phyloP scores from a whole-genome alignment of 306 rosid genomes.

The Pyrus bretschneideri region DNA sequence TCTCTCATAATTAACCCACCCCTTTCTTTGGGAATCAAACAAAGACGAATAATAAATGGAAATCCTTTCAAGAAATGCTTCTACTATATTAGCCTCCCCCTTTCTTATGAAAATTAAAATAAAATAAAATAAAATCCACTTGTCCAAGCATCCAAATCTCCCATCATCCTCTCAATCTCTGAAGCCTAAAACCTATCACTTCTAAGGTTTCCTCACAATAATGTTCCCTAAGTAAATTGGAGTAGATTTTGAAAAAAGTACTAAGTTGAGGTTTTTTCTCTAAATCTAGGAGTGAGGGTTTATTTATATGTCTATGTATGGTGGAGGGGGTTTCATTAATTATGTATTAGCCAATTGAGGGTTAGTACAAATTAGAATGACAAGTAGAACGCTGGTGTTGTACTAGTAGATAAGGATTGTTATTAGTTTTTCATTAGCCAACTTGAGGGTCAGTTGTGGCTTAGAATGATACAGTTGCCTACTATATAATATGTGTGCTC shows the following conservation, averaged over 20 bases:
- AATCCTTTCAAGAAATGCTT: no score
- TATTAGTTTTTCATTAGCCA: neutral
- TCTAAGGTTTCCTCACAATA: neutral
- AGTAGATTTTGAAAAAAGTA: neutral
- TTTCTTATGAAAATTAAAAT: neutral
- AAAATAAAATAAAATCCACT: neutral
- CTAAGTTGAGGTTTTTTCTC: no score
- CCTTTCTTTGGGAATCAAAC: neutral
- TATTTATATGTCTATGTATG: no score
- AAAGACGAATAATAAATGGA: neutral
- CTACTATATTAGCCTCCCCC: neutral
- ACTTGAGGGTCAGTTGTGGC: neutral
- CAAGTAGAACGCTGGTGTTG: neutral
- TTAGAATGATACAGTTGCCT: neutral
- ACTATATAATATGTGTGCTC: neutral
- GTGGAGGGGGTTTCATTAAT: no score
- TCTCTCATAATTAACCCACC: neutral
- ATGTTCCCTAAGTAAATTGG: neutral
- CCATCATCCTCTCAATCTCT: neutral
- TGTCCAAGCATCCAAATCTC: neutral
- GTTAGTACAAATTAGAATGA: neutral
- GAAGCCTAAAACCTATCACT: neutral
- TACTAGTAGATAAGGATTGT: neutral
- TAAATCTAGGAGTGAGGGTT: no score
- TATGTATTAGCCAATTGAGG: neutral